Evolutionary conservation across 2,329 filamentous ascomycete species (phyloP).

Genomic region (Orbilia brochopaga): DNA sequence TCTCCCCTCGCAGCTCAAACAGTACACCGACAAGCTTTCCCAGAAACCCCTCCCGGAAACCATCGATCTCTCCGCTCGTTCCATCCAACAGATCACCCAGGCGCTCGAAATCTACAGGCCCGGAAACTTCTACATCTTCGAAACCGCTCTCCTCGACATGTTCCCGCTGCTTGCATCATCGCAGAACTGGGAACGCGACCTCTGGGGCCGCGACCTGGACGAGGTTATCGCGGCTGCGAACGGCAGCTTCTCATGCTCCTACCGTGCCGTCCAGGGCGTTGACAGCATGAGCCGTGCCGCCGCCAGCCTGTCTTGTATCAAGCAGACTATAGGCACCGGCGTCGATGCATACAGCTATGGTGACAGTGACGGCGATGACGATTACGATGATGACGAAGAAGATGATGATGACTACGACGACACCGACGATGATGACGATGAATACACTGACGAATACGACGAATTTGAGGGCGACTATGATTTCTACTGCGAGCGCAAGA

Average conservation of each 20-base stretch:
- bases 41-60: neutral
- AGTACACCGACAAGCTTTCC: neutral
- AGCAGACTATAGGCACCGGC: neutral
- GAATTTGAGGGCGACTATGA: too few relatives aligned
- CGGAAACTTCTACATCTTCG: slow-evolving; percentile 25
- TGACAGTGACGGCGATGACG: neutral
- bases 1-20: neutral
- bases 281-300: neutral
- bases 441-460: neutral
- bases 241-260: neutral
- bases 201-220: slow-evolving; percentile 13
- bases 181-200: slow-evolving; percentile 23
- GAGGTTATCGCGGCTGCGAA: neutral
- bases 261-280: neutral
- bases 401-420: neutral
- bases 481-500: too few relatives aligned
- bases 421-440: neutral
- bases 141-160: slow-evolving; percentile 28
- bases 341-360: neutral
- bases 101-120: slow-evolving; percentile 21
- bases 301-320: neutral
- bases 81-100: slow-evolving; percentile 12
- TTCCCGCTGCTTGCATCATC: slow-evolving; percentile 11
- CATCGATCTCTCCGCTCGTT: slow-evolving; percentile 3
- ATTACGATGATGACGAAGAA: neutral